Evolutionary conservation across 306 rosid species (phyloP).

Genomic region (Castanospermum australe): DNA sequence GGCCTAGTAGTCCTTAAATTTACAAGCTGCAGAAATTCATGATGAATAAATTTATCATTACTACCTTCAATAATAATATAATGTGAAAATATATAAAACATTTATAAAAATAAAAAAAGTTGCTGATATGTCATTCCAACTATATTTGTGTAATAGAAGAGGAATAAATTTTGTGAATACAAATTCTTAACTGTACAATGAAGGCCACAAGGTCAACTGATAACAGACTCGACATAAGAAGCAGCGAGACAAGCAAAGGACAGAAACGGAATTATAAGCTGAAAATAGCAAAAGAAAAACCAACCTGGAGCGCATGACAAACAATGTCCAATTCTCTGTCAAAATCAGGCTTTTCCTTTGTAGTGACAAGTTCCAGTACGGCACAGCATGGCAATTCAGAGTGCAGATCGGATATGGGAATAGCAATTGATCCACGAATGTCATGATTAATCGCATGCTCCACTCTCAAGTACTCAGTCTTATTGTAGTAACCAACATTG

Average conservation of each 20-base stretch:
- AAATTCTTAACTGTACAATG: neutral
- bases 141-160: neutral
- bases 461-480: constrained; percentile 67
- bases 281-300: constrained; percentile 29
- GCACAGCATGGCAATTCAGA: constrained; percentile 65
- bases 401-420: constrained; percentile 58
- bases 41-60: constrained; percentile 12
- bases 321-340: constrained; percentile 76
- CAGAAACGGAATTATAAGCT: neutral
- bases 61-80: neutral
- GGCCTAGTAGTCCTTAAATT: constrained; percentile 61
- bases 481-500: constrained; percentile 70
- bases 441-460: constrained; percentile 78
- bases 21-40: constrained; percentile 58
- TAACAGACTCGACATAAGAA: constrained; percentile 1
- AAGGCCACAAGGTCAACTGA: neutral
- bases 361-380: constrained; percentile 84
- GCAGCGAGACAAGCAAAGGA: neutral
- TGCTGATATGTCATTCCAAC: neutral
- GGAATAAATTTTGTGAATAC: neutral
- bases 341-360: constrained; percentile 69
- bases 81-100: neutral
- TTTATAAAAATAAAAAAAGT: neutral
- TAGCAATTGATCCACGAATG: constrained; percentile 83
- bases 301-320: constrained; percentile 69